Conservation (phyloP, 495 filamentous ascomycete species). For the Xylaria scruposa region DNA sequence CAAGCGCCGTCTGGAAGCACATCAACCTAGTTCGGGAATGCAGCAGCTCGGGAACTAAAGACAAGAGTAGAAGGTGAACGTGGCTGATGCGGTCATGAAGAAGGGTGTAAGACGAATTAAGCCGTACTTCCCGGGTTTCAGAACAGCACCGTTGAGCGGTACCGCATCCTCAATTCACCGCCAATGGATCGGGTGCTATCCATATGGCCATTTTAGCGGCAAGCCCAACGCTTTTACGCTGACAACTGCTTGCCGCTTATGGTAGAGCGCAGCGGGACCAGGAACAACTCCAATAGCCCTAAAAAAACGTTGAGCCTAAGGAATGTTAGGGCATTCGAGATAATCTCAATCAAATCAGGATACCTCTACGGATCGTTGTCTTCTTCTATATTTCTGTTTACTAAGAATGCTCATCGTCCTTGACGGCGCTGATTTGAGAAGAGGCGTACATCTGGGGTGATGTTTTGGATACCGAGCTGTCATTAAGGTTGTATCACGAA, state of each 20-base stretch:
- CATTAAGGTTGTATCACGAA: conserved; percentile 10
- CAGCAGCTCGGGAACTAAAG: background rate
- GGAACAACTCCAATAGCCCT: background rate
- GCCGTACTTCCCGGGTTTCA: conserved; percentile 2
- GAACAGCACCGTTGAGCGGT: background rate
- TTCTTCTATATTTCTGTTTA: background rate
- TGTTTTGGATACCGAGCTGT: background rate
- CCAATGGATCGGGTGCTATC: background rate
- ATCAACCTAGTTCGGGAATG: background rate
- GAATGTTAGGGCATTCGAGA: background rate
- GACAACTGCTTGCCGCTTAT: conserved; percentile 1
- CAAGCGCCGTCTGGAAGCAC: background rate
- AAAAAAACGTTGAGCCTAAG: background rate
- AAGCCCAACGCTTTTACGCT: background rate
- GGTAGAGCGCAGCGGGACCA: background rate
- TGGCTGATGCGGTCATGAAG: conserved; percentile 9
- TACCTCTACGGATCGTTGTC: background rate
- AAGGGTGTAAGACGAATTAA: background rate
- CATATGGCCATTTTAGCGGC: background rate
- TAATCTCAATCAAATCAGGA: background rate
- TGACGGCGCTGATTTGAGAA: background rate
- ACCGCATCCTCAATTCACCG: conserved; percentile 10
- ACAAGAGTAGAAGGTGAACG: conserved; percentile 22
- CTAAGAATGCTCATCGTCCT: background rate
- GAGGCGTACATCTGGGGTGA: background rate